Percentiles rank a stretch among this genome's conserved stretches.
These are phyloP conservation scores for Sarcomyxa edulis DNA, from an alignment of 768 basidiomycete species.

Conservation along the genomic window DNA sequence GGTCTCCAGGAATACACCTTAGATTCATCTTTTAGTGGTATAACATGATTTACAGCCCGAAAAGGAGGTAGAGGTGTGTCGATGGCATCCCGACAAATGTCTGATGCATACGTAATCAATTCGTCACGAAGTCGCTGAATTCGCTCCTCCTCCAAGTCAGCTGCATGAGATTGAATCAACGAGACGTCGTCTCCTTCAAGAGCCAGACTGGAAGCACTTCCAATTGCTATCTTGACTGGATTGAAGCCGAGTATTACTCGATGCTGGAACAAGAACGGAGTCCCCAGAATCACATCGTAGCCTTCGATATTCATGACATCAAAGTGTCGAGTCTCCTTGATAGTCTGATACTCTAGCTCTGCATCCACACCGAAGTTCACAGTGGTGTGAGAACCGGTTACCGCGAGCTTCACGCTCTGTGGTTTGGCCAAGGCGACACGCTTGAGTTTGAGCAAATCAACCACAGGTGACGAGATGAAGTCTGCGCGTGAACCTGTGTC, in stretches of 20 bases:
- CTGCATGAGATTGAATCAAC: constrained; percentile 6
- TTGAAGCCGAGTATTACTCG: constrained; percentile 22
- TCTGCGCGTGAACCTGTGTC: constrained; percentile 33
- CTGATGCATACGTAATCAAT: constrained; percentile 11
- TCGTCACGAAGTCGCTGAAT: constrained; percentile 6
- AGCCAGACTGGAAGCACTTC: constrained; percentile 8
- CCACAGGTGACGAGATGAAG: constrained; percentile 28
- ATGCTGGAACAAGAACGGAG: constrained; percentile 28
- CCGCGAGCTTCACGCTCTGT: constrained; percentile 28
- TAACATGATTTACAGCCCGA: constrained; percentile 19
- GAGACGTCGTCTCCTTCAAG: constrained; percentile 12
- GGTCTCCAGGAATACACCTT: constrained; percentile 17
- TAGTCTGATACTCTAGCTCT: constrained; percentile 26
- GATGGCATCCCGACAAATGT: constrained; percentile 13
- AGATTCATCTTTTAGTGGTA: constrained; percentile 18
- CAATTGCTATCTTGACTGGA: constrained; percentile 12
- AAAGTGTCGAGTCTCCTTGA: constrained; percentile 23
- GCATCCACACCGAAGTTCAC: constrained; percentile 21
- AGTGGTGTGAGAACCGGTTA: constrained; percentile 30
- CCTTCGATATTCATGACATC: constrained; percentile 30
- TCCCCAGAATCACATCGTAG: constrained; percentile 34
- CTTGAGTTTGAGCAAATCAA: constrained; percentile 26
- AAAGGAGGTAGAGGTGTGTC: constrained; percentile 21
- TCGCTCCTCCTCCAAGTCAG: constrained; percentile 7
- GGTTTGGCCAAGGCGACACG: constrained; percentile 21